A percentile compares a stretch with the other conserved stretches of the same genome.
Evolutionary conservation across 2,329 filamentous ascomycete species (phyloP).

Genomic region (Cytospora chrysosperma): DNA sequence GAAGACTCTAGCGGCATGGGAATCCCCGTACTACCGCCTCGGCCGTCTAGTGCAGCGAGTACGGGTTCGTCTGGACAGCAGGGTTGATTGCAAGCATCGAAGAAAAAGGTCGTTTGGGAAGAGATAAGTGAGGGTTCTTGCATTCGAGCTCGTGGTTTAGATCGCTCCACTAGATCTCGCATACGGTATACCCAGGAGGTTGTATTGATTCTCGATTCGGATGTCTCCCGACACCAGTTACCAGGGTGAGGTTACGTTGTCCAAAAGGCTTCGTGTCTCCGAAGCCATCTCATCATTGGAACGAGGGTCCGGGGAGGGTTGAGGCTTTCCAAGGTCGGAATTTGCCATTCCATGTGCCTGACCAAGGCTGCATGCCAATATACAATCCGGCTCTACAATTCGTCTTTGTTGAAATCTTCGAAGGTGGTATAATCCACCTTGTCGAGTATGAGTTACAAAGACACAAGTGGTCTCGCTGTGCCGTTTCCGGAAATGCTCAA

Average conservation of each 20-base stretch:
- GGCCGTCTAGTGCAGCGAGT: constrained; percentile 42
- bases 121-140: not conserved
- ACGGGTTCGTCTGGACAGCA: constrained; percentile 37
- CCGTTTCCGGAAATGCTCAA: not conserved
- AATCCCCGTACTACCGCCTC: constrained; percentile 38
- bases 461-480: not conserved
- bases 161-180: constrained; percentile 1
- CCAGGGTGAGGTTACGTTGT: not conserved
- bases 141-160: not conserved
- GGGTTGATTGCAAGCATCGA: constrained; percentile 8
- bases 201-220: constrained; percentile 3
- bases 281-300: not conserved
- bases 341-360: not conserved
- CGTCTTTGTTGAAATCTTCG: not conserved
- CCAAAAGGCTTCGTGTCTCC: not conserved
- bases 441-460: not conserved
- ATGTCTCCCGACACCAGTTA: not conserved
- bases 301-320: not conserved
- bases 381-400: not conserved
- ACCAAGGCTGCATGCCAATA: not conserved
- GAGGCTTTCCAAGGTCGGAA: not conserved
- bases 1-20: constrained; percentile 32
- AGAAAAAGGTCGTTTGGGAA: not conserved
- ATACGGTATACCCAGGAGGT: constrained; percentile 1
- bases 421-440: too few relatives aligned